Evolutionary conservation across 164 flowering plant species (phyloP).

Genomic region (Annona cherimola): DNA sequence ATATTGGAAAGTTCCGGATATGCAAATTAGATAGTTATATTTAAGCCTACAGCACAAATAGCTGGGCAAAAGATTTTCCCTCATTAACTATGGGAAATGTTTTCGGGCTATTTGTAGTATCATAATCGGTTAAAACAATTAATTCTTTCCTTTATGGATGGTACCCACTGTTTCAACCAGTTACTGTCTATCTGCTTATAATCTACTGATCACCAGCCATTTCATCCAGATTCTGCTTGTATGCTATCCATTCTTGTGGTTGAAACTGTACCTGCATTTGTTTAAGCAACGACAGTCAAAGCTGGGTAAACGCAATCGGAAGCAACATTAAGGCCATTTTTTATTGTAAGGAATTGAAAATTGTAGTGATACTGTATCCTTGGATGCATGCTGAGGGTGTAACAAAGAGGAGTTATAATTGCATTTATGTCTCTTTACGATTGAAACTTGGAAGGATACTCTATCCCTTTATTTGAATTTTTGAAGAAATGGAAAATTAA

Average conservation of each 20-base stretch:
- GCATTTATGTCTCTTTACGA: neutral
- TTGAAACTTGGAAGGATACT: neutral
- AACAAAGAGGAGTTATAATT: neutral
- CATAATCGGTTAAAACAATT: neutral
- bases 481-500: neutral
- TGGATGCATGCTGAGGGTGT: neutral
- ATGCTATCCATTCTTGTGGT: constrained; percentile 68
- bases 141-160: neutral
- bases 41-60: neutral
- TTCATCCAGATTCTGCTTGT: constrained; percentile 55
- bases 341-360: neutral
- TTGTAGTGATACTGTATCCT: neutral
- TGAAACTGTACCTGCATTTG: constrained; percentile 74
- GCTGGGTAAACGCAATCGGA: constrained; percentile 36
- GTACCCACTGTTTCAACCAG: neutral
- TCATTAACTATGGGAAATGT: too few relatives aligned
- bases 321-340: constrained; percentile 24
- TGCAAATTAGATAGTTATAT: neutral
- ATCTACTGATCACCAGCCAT: neutral
- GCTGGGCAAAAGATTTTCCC: neutral
- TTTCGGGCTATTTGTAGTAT: neutral
- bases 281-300: constrained; percentile 72
- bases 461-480: neutral
- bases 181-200: neutral
- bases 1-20: neutral